A percentile compares a stretch with the other conserved stretches of the same genome.
These are phyloP conservation scores for Bromus sterilis DNA, from an alignment of 176 grass and related monocot genomes.

Conservation along the genomic window DNA sequence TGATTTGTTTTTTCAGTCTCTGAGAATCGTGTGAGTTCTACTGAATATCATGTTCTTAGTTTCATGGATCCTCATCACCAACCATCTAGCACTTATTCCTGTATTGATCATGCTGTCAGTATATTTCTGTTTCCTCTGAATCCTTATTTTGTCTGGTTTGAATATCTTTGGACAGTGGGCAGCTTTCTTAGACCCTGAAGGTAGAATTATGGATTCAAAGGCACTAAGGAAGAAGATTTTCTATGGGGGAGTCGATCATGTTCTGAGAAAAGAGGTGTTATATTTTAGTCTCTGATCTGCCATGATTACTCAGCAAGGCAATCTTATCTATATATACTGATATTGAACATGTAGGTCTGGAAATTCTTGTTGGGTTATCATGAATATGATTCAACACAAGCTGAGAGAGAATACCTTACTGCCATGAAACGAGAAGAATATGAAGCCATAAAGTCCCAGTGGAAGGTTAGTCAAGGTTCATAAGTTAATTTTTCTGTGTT, in stretches of 20 bases:
- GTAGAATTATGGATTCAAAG: constrained; percentile 88
- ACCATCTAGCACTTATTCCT: constrained; percentile 2
- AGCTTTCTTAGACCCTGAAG: constrained; percentile 87
- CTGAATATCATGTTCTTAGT: neutral
- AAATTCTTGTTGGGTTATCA: constrained; percentile 91
- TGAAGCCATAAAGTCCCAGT: constrained; percentile 84
- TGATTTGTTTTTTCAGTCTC: neutral
- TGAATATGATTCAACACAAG: constrained; percentile 97
- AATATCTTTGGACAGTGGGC: constrained; percentile 61
- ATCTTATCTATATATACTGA: constrained; percentile 23
- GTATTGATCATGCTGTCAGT: neutral
- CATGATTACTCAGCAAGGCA: constrained; percentile 7
- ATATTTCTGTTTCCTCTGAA: constrained; percentile 2
- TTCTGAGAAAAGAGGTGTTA: constrained; percentile 87
- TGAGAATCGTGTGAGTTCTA: neutral
- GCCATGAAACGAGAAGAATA: constrained; percentile 77
- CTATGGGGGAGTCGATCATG: constrained; percentile 86
- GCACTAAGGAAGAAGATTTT: constrained; percentile 81
- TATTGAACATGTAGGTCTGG: constrained; percentile 64
- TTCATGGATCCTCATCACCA: neutral
- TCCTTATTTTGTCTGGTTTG: neutral
- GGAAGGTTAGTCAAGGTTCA: constrained; percentile 63
- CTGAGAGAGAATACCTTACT: constrained; percentile 81
- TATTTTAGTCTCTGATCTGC: neutral
- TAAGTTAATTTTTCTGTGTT: constrained; percentile 3